phyloP scores from a whole-genome alignment of 352 stramenopile genomes.

The Globisporangium canariense region DNA sequence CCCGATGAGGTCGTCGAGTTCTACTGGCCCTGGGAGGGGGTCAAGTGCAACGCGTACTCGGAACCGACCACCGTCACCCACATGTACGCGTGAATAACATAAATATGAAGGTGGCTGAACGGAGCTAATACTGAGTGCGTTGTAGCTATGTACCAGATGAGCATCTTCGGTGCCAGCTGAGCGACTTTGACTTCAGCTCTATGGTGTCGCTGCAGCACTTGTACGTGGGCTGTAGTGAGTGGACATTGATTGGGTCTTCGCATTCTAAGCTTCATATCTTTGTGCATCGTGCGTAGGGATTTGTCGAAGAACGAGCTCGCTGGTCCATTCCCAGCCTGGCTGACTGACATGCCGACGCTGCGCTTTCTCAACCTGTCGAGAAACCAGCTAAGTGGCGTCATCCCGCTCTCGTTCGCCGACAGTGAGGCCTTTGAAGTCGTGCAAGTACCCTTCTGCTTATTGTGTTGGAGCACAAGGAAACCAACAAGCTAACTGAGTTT shows the following conservation, averaged over 20 bases:
- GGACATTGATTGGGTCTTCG: not conserved
- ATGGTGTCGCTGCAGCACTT: conserved; percentile 75
- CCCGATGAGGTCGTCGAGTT: conserved; percentile 23
- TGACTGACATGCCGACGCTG: conserved; percentile 60
- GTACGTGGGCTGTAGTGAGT: conserved; percentile 27
- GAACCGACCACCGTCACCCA: conserved; percentile 68
- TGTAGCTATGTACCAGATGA: conserved; percentile 54
- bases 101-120: too few relatives aligned
- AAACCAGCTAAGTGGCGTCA: conserved; percentile 41
- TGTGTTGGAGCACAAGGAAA: too few relatives aligned
- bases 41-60: conserved; percentile 62
- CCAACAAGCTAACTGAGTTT: not conserved
- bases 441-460: conserved; percentile 20
- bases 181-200: conserved; percentile 51
- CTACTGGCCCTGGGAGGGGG: conserved; percentile 69
- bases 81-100: conserved; percentile 34
- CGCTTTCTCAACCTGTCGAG: conserved; percentile 52
- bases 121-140: not conserved
- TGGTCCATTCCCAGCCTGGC: conserved; percentile 53
- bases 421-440: conserved; percentile 60
- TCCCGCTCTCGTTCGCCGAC: conserved; percentile 49
- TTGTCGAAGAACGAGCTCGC: conserved; percentile 50
- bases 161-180: conserved; percentile 42
- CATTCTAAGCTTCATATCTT: not conserved
- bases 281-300: conserved; percentile 27